Conservation (phyloP, 352 stramenopile genomes). For the Globisporangium parvum region DNA sequence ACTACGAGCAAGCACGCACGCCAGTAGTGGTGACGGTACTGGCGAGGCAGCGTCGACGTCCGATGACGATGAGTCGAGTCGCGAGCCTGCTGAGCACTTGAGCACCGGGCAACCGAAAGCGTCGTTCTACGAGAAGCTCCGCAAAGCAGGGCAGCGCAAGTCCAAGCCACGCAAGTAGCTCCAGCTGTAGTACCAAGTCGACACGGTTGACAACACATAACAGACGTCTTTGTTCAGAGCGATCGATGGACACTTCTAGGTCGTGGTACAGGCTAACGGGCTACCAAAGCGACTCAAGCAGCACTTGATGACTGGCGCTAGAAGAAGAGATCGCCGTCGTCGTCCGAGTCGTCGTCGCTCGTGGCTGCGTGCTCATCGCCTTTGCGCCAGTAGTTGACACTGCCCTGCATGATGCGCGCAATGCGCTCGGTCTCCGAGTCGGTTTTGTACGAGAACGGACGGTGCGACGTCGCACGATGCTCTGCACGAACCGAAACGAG, state of each 20-base stretch:
- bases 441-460: constrained; percentile 1
- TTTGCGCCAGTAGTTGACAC: constrained; percentile 50
- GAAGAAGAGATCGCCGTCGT: constrained; percentile 19
- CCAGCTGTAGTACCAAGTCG: no score
- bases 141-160: constrained; percentile 48
- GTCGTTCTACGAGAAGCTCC: constrained; percentile 78
- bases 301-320: constrained; percentile 1
- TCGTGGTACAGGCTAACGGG: no score
- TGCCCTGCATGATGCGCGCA: constrained; percentile 77
- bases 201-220: background rate
- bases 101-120: constrained; percentile 25
- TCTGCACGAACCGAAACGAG: background rate
- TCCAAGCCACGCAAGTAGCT: constrained; percentile 36
- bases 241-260: no score
- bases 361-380: constrained; percentile 22
- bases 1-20: background rate
- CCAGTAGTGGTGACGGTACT: background rate
- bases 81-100: constrained; percentile 10
- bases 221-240: no score
- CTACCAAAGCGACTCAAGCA: no score
- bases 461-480: background rate
- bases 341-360: constrained; percentile 25
- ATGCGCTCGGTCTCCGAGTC: constrained; percentile 76
- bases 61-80: constrained; percentile 17
- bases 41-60: constrained; percentile 3